phyloP scores from a whole-genome alignment of 208 protist species.

The Trypanosomatidae sp. region DNA sequence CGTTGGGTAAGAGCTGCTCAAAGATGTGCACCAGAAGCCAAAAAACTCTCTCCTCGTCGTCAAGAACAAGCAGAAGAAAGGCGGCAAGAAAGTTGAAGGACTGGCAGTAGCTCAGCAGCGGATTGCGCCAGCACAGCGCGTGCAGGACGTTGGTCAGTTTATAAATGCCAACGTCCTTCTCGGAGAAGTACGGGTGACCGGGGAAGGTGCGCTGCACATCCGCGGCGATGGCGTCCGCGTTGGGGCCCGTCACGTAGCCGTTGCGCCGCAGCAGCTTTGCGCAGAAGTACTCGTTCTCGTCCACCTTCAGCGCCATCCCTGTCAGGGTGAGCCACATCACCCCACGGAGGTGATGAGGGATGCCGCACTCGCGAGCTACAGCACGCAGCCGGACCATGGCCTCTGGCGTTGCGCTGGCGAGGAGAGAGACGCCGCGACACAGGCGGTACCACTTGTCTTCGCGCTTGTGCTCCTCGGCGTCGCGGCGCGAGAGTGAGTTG shows the following conservation, averaged over 20 bases:
- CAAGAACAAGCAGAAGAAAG: constrained; percentile 59
- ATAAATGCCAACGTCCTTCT: constrained; percentile 45
- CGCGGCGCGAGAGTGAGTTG: constrained; percentile 11
- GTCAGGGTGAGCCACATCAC: constrained; percentile 77
- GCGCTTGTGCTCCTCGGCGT: constrained; percentile 34
- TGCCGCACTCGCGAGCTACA: constrained; percentile 30
- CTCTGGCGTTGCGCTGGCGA: constrained; percentile 38
- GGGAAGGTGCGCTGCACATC: constrained; percentile 77
- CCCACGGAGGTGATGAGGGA: constrained; percentile 50
- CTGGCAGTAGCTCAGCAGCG: constrained; percentile 79
- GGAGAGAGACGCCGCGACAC: constrained; percentile 50
- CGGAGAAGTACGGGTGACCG: constrained; percentile 66
- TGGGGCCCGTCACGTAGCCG: constrained; percentile 45
- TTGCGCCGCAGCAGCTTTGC: constrained; percentile 45
- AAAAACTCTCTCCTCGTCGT: constrained; percentile 70
- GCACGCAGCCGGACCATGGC: constrained; percentile 34
- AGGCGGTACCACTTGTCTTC: constrained; percentile 52
- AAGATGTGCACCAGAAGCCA: constrained; percentile 62
- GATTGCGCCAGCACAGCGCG: constrained; percentile 78
- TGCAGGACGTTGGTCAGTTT: constrained; percentile 70
- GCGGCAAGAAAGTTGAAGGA: constrained; percentile 77
- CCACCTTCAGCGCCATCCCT: constrained; percentile 59
- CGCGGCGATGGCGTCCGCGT: constrained; percentile 46
- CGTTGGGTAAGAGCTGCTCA: constrained; percentile 69
- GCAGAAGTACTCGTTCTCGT: constrained; percentile 81